These are phyloP conservation scores for Epichloe glyceriae DNA, from an alignment of 2,329 filamentous ascomycete genomes.

Conservation along the genomic window DNA sequence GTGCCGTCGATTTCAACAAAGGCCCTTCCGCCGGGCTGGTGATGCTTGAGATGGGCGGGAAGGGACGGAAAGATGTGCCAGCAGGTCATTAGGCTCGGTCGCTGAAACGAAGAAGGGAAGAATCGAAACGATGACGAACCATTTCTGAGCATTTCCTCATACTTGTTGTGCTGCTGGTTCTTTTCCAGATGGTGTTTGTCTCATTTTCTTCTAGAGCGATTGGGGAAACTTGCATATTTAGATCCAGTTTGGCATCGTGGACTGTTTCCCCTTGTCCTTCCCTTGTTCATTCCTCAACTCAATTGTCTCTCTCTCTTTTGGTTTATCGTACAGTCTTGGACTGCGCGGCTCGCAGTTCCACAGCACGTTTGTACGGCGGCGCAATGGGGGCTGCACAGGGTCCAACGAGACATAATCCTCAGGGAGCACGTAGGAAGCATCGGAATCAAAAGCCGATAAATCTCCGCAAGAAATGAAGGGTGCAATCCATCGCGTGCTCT, in stretches of 20 bases:
- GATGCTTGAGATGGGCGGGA: constrained; percentile 28
- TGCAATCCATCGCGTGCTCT: constrained; percentile 65
- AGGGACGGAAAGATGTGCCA: constrained; percentile 22
- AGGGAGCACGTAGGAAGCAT: constrained; percentile 84
- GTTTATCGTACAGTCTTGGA: constrained; percentile 13
- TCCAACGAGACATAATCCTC: constrained; percentile 78
- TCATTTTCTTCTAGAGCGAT: not conserved
- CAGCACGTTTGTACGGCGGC: constrained; percentile 81
- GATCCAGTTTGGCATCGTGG: not conserved
- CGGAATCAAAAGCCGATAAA: constrained; percentile 85
- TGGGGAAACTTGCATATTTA: not conserved
- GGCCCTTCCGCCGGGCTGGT: constrained; percentile 26
- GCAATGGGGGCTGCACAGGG: constrained; percentile 93
- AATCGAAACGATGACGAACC: constrained; percentile 1
- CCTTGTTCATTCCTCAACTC: not conserved
- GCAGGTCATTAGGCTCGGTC: constrained; percentile 14
- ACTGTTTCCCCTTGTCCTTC: not conserved
- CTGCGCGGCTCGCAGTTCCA: constrained; percentile 50
- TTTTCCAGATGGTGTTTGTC: not conserved
- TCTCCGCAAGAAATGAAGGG: constrained; percentile 97
- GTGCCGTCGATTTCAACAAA: constrained; percentile 30
- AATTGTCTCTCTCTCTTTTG: not conserved
- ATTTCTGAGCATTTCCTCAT: not conserved
- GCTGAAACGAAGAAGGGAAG: not conserved
- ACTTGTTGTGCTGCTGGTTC: not conserved